Evolutionary conservation across 495 filamentous ascomycete genomes (phyloP).

Genomic region (Rostrohypoxylon terebratum): DNA sequence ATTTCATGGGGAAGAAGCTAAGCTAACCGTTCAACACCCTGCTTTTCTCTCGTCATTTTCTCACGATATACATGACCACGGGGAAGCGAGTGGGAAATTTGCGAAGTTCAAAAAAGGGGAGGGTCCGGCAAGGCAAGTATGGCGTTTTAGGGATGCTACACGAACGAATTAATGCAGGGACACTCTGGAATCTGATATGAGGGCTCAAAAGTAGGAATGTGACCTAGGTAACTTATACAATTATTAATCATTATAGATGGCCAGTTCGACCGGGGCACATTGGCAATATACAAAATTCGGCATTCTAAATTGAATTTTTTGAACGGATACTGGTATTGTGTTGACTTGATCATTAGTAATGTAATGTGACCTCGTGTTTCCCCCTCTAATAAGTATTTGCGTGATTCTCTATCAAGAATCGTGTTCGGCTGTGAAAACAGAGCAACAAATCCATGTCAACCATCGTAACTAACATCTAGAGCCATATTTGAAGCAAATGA

Average conservation of each 20-base stretch:
- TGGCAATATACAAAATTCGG: slow-evolving; percentile 9
- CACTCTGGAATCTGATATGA: slow-evolving; percentile 2
- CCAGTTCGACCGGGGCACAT: neutral
- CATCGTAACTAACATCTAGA: neutral
- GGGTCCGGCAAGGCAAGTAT: slow-evolving; percentile 29
- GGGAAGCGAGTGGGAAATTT: neutral
- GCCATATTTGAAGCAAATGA: neutral
- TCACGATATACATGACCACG: neutral
- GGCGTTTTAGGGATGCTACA: slow-evolving; percentile 32
- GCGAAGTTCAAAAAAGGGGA: slow-evolving; percentile 9
- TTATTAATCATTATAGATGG: slow-evolving; percentile 28
- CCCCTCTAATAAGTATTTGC: neutral
- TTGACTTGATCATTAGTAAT: neutral
- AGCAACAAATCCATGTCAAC: too few relatives aligned
- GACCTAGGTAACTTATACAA: neutral
- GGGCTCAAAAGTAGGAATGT: slow-evolving; percentile 7
- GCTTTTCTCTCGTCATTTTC: neutral
- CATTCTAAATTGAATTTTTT: neutral
- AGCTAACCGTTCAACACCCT: slow-evolving; percentile 23
- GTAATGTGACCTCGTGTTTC: neutral
- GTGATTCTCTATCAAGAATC: neutral
- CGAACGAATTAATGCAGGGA: neutral
- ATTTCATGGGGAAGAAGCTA: slow-evolving; percentile 64
- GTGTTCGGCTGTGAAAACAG: neutral
- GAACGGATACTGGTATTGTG: neutral